Evolutionary conservation across 768 basidiomycete species (phyloP), one percentile per base, ranked within the genome.

Genomic region (Pleurotus ostreatus): DNA sequence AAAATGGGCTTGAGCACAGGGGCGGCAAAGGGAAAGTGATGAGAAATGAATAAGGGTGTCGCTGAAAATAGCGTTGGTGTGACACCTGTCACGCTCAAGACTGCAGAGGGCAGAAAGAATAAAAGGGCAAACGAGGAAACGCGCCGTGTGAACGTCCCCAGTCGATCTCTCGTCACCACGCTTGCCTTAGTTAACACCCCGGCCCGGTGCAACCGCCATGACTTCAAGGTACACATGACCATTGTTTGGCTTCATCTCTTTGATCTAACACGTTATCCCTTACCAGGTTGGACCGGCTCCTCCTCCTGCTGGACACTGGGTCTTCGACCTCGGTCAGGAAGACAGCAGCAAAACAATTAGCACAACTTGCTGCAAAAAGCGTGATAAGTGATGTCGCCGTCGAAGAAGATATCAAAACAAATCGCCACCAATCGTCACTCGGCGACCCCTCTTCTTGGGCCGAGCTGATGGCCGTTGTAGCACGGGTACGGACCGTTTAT

Each of bases 311-410:
- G 60, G 95, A 98, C 70, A 94, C 94, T 38, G 97, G 97, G 45
- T 95, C 96, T 11, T 94, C 94, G 2, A 72, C 81, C 41, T 88
- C 89, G 49, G 88, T 99, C 61, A 84, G 95, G 67, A 85, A 85
- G 60, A 97, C 97, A n/a, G 96, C 97, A 0, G 95, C 95, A 4
- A 94, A 93, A 65, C 97, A 99, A 69, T 79, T 99, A 45, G 94
- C 94, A 0, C 92, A 95, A 60, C 78, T 99, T 52, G 94, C 94
- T 0, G 87, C 84, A 16, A 88, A 93, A 71, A 86, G 86, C 61
- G 88, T 97, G 57, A 84, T 86, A 56, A 85, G 81, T 66, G 90
- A 93, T 77, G 87, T 91, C 52, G 77, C 84, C n/a, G 73, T 86
- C 61, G 88, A 91, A 64, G 89, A 92, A 59, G 85, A 91, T 68